A percentile compares a stretch with the other conserved stretches of the same genome.
phyloP scores from a whole-genome alignment of 202 grass and related monocot genomes.

The Bolboschoenoplectus hybrid region DNA sequence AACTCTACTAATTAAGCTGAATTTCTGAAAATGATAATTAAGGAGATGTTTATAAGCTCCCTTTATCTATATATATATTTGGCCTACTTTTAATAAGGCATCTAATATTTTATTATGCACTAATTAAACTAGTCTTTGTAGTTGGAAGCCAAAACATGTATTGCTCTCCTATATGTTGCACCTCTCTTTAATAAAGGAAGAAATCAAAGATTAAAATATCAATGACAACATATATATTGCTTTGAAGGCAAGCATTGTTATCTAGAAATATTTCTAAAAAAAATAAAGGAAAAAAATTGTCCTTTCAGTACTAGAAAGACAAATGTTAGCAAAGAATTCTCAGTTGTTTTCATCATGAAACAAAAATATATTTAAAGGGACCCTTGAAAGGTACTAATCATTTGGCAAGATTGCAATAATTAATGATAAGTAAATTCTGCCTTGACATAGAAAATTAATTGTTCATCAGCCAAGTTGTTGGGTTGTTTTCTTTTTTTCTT shows the following conservation, averaged over 20 bases:
- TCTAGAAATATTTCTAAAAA: background rate
- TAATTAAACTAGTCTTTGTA: conserved; percentile 17
- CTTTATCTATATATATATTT: background rate
- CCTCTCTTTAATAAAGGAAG: background rate
- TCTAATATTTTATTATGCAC: background rate
- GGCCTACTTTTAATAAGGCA: background rate
- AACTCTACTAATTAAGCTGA: no score
- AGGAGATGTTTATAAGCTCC: background rate
- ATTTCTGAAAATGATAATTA: no score
- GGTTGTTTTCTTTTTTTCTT: background rate
- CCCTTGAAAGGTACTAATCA: conserved; percentile 9
- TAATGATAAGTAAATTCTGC: background rate
- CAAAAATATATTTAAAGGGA: background rate
- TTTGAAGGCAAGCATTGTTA: conserved; percentile 33
- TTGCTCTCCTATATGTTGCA: background rate
- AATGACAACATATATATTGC: conserved; percentile 12
- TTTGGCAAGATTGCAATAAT: background rate
- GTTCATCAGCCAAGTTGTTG: background rate
- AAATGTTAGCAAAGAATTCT: conserved; percentile 24
- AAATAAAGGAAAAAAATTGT: background rate
- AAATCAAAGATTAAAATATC: conserved; percentile 15
- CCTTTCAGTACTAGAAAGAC: conserved; percentile 3
- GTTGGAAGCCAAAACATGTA: conserved; percentile 13
- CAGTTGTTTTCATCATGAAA: background rate
- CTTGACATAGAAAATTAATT: background rate